A percentile compares a stretch with the other conserved stretches of the same genome.
These are phyloP conservation scores for Zoysia japonica DNA, from an alignment of 176 grass and related monocot species.

Conservation along the genomic window DNA sequence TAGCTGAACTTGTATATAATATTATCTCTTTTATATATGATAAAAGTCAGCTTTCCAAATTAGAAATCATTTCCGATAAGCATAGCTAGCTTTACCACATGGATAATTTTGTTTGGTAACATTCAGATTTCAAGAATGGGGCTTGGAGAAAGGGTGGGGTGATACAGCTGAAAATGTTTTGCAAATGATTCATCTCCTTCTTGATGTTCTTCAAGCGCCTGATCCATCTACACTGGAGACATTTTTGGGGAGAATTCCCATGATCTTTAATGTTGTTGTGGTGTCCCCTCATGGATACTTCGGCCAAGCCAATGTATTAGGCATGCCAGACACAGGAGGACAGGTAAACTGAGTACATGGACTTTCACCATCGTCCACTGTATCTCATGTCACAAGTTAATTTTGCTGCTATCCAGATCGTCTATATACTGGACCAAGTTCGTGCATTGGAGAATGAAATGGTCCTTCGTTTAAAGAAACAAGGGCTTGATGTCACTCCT, in stretches of 20 bases:
- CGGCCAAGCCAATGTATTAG: conserved; percentile 97
- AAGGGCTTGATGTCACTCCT: conserved; percentile 76
- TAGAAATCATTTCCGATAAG: neutral
- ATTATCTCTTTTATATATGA: neutral
- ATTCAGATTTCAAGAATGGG: conserved; percentile 94
- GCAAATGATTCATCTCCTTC: conserved; percentile 93
- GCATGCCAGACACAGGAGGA: conserved; percentile 95
- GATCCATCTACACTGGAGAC: conserved; percentile 87
- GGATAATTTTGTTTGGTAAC: conserved; percentile 22
- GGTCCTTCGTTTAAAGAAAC: conserved; percentile 85
- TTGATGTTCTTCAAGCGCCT: conserved; percentile 90
- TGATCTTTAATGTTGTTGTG: conserved; percentile 98
- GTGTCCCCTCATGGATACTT: conserved; percentile 96
- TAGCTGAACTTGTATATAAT: neutral
- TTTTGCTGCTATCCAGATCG: conserved; percentile 52
- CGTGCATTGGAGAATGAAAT: conserved; percentile 90
- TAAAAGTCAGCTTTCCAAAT: neutral
- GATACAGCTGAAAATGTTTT: conserved; percentile 81
- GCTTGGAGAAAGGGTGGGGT: conserved; percentile 98
- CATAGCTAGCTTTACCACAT: conserved; percentile 2
- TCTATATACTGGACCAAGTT: conserved; percentile 99
- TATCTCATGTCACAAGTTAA: conserved; percentile 16
- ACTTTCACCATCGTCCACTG: neutral
- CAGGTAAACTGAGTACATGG: conserved; percentile 57
- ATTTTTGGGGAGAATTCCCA: conserved; percentile 91